A percentile compares a stretch with the other conserved stretches of the same genome.
These are phyloP conservation scores for Pisolithus tinctorius DNA, from an alignment of 768 basidiomycete species.

Conservation along the genomic window DNA sequence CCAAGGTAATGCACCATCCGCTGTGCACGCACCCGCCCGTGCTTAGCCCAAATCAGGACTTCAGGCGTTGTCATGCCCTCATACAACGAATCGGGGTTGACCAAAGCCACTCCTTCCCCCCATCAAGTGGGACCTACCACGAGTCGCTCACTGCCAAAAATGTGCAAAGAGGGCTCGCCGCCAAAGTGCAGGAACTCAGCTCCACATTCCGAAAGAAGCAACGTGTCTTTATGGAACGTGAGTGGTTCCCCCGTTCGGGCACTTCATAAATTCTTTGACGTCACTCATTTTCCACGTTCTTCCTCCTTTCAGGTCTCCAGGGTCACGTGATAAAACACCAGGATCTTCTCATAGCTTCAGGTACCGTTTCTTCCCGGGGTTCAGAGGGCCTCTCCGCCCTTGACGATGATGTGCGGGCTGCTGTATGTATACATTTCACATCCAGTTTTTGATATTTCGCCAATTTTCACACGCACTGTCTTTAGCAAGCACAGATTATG, in stretches of 20 bases:
- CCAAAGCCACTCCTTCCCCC: constrained; percentile 60
- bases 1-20: constrained; percentile 46
- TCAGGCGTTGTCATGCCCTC: constrained; percentile 37
- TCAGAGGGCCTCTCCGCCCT: constrained; percentile 78
- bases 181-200: constrained; percentile 90
- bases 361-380: constrained; percentile 74
- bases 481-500: constrained; percentile 28
- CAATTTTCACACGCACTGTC: constrained; percentile 1
- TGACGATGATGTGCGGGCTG: constrained; percentile 87
- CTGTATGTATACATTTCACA: constrained; percentile 43
- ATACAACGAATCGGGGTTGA: constrained; percentile 65
- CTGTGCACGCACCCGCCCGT: constrained; percentile 4
- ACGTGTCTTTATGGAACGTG: constrained; percentile 96
- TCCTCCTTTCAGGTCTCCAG: constrained; percentile 63
- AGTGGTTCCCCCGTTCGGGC: constrained; percentile 29
- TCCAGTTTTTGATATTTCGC: constrained; percentile 6
- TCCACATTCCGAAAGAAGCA: constrained; percentile 95
- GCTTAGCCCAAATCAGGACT: constrained; percentile 23
- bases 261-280: neutral
- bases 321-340: constrained; percentile 98
- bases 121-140: constrained; percentile 38
- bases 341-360: constrained; percentile 87
- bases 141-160: constrained; percentile 77
- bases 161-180: constrained; percentile 93
- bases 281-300: constrained; percentile 11